Percentiles rank a stretch among this genome's conserved stretches.
These are phyloP conservation scores for Kodamaea plutei DNA, from an alignment of 1,139 yeast genomes.

Conservation along the genomic window DNA sequence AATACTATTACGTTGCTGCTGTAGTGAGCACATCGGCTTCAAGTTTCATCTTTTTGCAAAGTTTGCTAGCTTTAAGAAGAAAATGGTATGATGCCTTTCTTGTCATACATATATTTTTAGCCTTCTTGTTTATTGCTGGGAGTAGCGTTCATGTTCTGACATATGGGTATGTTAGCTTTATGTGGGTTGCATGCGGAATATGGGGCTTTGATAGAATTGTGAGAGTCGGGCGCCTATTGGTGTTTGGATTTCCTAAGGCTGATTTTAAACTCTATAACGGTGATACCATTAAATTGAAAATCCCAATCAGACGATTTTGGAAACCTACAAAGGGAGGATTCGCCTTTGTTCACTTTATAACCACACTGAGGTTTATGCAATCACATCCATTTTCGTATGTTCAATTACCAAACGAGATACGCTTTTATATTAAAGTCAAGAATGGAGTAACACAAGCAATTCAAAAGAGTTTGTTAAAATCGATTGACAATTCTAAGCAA, in stretches of 20 bases:
- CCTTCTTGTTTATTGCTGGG: constrained; percentile 15
- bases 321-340: constrained; percentile 19
- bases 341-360: constrained; percentile 18
- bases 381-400: constrained; percentile 42
- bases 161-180: constrained; percentile 15
- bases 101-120: constrained; percentile 16
- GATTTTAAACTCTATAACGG: constrained; percentile 13
- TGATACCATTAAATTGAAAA: constrained; percentile 16
- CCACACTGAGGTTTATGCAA: constrained; percentile 35
- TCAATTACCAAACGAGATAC: constrained; percentile 21
- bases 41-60: constrained; percentile 21
- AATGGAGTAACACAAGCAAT: constrained; percentile 35
- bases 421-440: constrained; percentile 33
- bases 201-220: constrained; percentile 18
- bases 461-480: constrained; percentile 21
- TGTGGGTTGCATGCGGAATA: constrained; percentile 16
- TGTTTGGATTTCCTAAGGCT: constrained; percentile 17
- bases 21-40: constrained; percentile 27
- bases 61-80: constrained; percentile 14
- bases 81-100: constrained; percentile 18
- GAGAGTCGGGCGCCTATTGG: constrained; percentile 12
- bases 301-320: constrained; percentile 18
- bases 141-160: constrained; percentile 15
- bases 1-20: constrained; percentile 26
- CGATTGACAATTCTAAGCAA: constrained; percentile 17